Conservation (phyloP, 208 protist genomes). For the Leishmania amazonensis region DNA sequence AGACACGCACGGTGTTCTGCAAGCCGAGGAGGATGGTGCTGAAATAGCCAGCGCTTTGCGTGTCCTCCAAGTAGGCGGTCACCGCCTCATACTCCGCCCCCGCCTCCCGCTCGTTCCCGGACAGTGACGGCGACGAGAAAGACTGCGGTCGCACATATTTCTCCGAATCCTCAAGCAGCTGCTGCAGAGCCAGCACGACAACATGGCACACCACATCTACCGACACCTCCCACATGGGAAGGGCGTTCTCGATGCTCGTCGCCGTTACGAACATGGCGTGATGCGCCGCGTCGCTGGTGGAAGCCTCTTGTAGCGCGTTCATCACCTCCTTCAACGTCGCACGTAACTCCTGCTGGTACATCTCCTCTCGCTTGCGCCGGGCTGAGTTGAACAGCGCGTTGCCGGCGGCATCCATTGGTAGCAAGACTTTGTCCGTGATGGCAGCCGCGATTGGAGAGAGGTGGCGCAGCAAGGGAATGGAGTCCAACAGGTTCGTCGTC, state of each 20-base stretch:
- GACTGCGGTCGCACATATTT: constrained; percentile 33
- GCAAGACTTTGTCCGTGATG: constrained; percentile 79
- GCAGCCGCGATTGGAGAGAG: constrained; percentile 64
- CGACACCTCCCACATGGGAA: constrained; percentile 90
- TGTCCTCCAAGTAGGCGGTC: constrained; percentile 44
- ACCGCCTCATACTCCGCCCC: constrained; percentile 24
- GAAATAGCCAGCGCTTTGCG: constrained; percentile 53
- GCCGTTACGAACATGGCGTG: constrained; percentile 60
- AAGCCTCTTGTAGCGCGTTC: constrained; percentile 47
- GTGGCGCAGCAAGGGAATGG: constrained; percentile 80
- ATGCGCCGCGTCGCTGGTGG: constrained; percentile 27
- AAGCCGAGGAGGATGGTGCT: constrained; percentile 53
- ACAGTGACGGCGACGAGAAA: background rate
- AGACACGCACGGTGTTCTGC: constrained; percentile 72
- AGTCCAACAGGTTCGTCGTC: constrained; percentile 44
- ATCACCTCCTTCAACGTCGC: constrained; percentile 68
- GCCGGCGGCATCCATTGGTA: constrained; percentile 64
- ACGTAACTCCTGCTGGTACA: constrained; percentile 74
- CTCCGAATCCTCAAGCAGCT: constrained; percentile 52
- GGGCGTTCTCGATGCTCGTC: constrained; percentile 78
- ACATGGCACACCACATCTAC: constrained; percentile 50
- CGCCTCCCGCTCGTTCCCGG: background rate
- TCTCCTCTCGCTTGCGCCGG: constrained; percentile 59
- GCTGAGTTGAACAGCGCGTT: constrained; percentile 53
- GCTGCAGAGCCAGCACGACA: constrained; percentile 40